Evolutionary conservation across 345 rosid species (phyloP), one percentile per base, ranked within the genome.

Genomic region (Erodium maritimum): DNA sequence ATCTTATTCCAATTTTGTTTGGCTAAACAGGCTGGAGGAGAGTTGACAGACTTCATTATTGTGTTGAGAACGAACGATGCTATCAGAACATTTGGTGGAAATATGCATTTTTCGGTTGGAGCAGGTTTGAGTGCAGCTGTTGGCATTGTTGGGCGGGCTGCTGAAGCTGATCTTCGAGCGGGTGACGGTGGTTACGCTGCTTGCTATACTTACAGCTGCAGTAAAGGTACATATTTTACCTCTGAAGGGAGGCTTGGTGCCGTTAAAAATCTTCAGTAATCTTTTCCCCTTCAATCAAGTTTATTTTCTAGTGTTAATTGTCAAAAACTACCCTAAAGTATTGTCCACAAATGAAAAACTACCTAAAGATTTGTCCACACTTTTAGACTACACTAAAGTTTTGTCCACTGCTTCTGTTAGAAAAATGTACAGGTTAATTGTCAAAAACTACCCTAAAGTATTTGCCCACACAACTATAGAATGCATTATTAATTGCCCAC

Each of bases 41-140:
- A 67, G 56, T 25, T 67, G 33, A 67, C 70, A 21, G 65, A 61
- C 57, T 67, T 67, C 34, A 60, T 67, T n/a, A 54, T 67, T 24
- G 65, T 67, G 19, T 56, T 67, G 46, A 67, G 70, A 56, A 67
- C 65, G 13, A 53, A 55, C 21, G 56, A 58, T 55, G 65, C 65
- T 18, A 21, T 61, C 34, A 67, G 52, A 61, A 67, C 70, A 19
- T 67, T 61, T 53, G n/a, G 65, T 56, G 61, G 65, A 61, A 50
- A 67, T 24, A 23, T 67, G 29, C 70, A 67, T 61, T 56, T 67
- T n/a, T 61, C 70, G 33, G 9, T 67, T 56, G 70, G 70, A 52
- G 70, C 65, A 2, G 65, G 70, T 37, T 61, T 67, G 65, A 67
- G 65, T 34, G 70, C 70, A 25, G 70, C 70, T 21, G 70, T 56